Conservation (phyloP, 148 eudicot genomes). For the Dianthus caryophyllus region DNA sequence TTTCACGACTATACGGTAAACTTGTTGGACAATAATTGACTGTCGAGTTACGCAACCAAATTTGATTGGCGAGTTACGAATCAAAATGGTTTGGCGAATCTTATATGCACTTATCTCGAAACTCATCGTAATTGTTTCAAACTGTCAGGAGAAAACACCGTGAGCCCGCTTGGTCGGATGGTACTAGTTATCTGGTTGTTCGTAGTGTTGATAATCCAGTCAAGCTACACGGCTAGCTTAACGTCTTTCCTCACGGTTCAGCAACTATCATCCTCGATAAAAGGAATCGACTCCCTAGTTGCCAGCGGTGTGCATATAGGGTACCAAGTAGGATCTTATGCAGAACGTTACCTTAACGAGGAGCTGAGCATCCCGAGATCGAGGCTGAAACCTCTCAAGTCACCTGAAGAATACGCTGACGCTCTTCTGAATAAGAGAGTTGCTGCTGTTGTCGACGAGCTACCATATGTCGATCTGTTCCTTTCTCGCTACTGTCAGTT, state of each 20-base stretch:
- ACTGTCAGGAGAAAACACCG: conserved; percentile 71
- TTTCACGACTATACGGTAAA: too few species aligned
- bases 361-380: conserved; percentile 63
- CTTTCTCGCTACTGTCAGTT: conserved; percentile 58
- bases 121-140: neutral
- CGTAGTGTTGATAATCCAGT: conserved; percentile 72
- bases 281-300: conserved; percentile 68
- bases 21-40: too few species aligned
- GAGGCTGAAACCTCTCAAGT: conserved; percentile 59
- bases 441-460: conserved; percentile 89
- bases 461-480: conserved; percentile 63
- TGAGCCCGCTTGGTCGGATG: conserved; percentile 78
- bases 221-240: conserved; percentile 92
- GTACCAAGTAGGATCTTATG: conserved; percentile 77
- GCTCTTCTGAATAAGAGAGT: conserved; percentile 59
- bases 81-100: too few species aligned
- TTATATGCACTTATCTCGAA: too few species aligned
- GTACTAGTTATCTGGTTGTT: conserved; percentile 85
- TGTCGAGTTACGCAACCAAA: too few species aligned
- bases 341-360: conserved; percentile 54
- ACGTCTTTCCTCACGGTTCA: conserved; percentile 84
- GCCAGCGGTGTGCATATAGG: conserved; percentile 53
- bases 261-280: conserved; percentile 60
- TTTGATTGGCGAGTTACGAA: too few species aligned
- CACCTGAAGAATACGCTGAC: conserved; percentile 58